These are phyloP conservation scores for Pythium monospermum DNA, from an alignment of 352 stramenopile species.

Conservation along the genomic window DNA sequence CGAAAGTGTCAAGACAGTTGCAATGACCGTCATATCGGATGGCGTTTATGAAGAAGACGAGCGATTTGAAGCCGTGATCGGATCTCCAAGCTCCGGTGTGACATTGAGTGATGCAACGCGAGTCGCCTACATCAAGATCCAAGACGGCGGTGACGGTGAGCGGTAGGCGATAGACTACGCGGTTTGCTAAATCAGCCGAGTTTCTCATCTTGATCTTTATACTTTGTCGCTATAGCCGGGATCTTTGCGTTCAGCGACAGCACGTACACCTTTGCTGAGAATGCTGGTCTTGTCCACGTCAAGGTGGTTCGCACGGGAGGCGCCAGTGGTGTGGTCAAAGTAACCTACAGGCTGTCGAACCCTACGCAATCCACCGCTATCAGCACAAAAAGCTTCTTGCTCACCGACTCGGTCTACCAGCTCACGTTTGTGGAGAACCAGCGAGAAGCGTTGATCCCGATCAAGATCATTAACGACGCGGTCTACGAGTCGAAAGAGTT, in stretches of 20 bases:
- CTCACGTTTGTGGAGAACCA: slow-evolving; percentile 50
- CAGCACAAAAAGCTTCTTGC: slow-evolving; percentile 58
- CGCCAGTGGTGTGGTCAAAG: slow-evolving; percentile 29
- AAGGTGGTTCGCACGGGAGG: slow-evolving; percentile 43
- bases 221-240: slow-evolving; percentile 27
- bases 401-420: slow-evolving; percentile 31
- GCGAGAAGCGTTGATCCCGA: slow-evolving; percentile 33
- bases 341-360: slow-evolving; percentile 44
- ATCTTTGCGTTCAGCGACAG: slow-evolving; percentile 51
- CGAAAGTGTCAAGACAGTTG: slow-evolving; percentile 25
- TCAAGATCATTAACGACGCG: slow-evolving; percentile 52
- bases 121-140: slow-evolving; percentile 34
- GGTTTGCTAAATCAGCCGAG: background rate
- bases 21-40: slow-evolving; percentile 35
- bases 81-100: slow-evolving; percentile 20
- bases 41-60: slow-evolving; percentile 46
- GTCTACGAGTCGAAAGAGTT: slow-evolving; percentile 62
- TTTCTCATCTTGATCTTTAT: too few relatives aligned
- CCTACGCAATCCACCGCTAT: slow-evolving; percentile 41
- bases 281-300: slow-evolving; percentile 36
- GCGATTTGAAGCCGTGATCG: slow-evolving; percentile 34
- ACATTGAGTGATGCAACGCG: slow-evolving; percentile 6
- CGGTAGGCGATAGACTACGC: background rate
- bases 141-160: slow-evolving; percentile 38
- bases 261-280: slow-evolving; percentile 50